Conservation (phyloP, 2,329 filamentous ascomycete species). For the Penicillium sp. region DNA sequence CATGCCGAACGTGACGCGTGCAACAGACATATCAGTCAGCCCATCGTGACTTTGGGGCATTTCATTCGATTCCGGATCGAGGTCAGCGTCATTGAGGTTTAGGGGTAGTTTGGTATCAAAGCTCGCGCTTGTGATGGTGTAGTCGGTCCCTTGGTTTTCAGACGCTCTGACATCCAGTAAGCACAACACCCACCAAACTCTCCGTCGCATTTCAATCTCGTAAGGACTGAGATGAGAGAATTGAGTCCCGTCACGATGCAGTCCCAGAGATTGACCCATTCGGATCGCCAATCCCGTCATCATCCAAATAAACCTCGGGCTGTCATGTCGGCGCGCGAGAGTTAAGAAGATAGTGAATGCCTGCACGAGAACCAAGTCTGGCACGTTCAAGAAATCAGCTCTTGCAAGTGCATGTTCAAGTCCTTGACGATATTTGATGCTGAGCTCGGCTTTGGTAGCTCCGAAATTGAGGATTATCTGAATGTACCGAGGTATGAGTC, state of each 20-base stretch:
- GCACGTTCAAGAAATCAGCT: constrained; percentile 22
- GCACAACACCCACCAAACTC: constrained; percentile 40
- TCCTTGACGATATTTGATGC: constrained; percentile 16
- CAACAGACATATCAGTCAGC: constrained; percentile 54
- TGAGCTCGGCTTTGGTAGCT: constrained; percentile 19
- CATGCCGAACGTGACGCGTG: constrained; percentile 41
- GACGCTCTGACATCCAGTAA: constrained; percentile 60
- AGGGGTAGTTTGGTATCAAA: constrained; percentile 59
- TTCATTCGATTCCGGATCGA: constrained; percentile 48
- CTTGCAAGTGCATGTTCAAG: constrained; percentile 23
- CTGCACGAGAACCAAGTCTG: constrained; percentile 19
- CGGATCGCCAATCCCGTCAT: constrained; percentile 24
- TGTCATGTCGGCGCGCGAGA: constrained; percentile 23
- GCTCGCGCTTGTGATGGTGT: constrained; percentile 56
- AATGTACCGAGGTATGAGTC: not conserved
- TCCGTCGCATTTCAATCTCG: constrained; percentile 41
- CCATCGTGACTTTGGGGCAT: constrained; percentile 51
- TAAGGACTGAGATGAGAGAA: constrained; percentile 52
- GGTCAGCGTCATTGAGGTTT: constrained; percentile 52
- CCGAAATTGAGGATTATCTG: constrained; percentile 21
- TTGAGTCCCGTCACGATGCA: constrained; percentile 23
- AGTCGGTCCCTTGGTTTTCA: constrained; percentile 64
- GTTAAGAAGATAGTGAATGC: constrained; percentile 20
- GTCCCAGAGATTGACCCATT: constrained; percentile 21
- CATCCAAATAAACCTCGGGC: constrained; percentile 26